Percentiles rank a stretch among this genome's conserved stretches.
Conservation (phyloP, 1,284 basidiomycete species). For the Marasmius oreades region DNA sequence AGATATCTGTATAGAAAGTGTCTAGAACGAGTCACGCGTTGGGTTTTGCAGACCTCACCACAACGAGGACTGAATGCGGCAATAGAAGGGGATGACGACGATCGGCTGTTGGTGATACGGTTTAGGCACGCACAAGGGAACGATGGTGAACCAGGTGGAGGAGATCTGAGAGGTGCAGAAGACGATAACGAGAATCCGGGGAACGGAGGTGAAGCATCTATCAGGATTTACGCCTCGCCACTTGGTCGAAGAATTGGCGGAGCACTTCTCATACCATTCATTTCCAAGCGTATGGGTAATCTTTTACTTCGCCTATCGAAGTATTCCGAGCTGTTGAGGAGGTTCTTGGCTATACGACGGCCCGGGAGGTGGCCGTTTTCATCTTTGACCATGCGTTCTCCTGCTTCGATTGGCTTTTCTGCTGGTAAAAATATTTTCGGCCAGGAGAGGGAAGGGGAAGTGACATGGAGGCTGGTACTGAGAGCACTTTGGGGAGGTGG, state of each 20-base stretch:
- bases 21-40: slow-evolving; percentile 40
- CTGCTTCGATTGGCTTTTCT: too few relatives aligned
- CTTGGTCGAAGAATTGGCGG: slow-evolving; percentile 63
- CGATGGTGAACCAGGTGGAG: slow-evolving; percentile 5
- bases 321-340: slow-evolving; percentile 15
- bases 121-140: slow-evolving; percentile 37
- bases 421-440: too few relatives aligned
- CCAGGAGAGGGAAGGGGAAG: too few relatives aligned
- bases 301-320: slow-evolving; percentile 53
- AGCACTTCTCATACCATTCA: slow-evolving; percentile 59
- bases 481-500: slow-evolving; percentile 53
- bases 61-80: background rate
- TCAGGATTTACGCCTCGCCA: slow-evolving; percentile 54
- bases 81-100: slow-evolving; percentile 28
- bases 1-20: slow-evolving; percentile 42
- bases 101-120: slow-evolving; percentile 42
- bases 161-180: too few relatives aligned
- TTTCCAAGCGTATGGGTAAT: slow-evolving; percentile 61
- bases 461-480: slow-evolving; percentile 37
- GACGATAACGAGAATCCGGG: slow-evolving; percentile 3
- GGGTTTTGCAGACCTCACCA: slow-evolving; percentile 38
- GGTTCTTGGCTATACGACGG: slow-evolving; percentile 6
- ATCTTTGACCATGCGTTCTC: background rate
- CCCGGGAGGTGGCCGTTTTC: slow-evolving; percentile 6
- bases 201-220: slow-evolving; percentile 31